These are phyloP conservation scores for Ampelomyces quisqualis DNA, from an alignment of 2,329 filamentous ascomycete genomes.

Conservation along the genomic window DNA sequence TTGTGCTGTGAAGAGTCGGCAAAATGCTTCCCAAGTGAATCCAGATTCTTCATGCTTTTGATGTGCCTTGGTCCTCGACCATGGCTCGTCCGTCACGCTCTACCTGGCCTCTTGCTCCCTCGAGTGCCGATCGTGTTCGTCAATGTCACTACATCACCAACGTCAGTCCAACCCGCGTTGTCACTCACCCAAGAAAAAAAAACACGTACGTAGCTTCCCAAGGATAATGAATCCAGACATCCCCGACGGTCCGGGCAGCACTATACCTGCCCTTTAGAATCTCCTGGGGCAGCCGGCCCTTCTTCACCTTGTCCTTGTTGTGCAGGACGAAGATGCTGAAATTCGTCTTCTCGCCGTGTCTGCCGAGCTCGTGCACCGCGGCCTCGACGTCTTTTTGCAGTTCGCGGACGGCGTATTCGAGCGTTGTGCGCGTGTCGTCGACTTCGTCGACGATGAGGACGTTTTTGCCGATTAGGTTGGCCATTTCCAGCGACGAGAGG, in stretches of 20 bases:
- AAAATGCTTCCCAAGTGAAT: constrained; percentile 1
- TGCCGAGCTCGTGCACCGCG: constrained; percentile 72
- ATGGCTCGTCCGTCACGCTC: background rate
- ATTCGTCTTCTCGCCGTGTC: constrained; percentile 70
- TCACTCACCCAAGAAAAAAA: background rate
- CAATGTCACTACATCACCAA: constrained; percentile 65
- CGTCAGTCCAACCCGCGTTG: background rate
- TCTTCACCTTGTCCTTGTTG: constrained; percentile 98
- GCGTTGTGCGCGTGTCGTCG: constrained; percentile 89
- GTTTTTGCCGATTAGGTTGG: constrained; percentile 85
- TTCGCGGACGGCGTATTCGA: constrained; percentile 91
- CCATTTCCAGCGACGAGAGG: constrained; percentile 80
- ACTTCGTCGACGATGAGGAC: constrained; percentile 94
- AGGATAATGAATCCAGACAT: constrained; percentile 98
- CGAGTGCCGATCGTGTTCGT: constrained; percentile 80
- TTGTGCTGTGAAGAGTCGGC: background rate
- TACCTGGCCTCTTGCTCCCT: constrained; percentile 42
- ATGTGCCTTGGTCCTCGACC: too few species aligned
- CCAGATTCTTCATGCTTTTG: constrained; percentile 3
- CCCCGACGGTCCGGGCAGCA: constrained; percentile 83
- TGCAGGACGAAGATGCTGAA: constrained; percentile 97
- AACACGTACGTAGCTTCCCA: constrained; percentile 79
- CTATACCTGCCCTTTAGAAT: constrained; percentile 78
- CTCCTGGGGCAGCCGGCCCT: constrained; percentile 76
- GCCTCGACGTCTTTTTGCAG: constrained; percentile 90